phyloP scores from a whole-genome alignment of 108 stramenopile species.

The Nitzschia palea region DNA sequence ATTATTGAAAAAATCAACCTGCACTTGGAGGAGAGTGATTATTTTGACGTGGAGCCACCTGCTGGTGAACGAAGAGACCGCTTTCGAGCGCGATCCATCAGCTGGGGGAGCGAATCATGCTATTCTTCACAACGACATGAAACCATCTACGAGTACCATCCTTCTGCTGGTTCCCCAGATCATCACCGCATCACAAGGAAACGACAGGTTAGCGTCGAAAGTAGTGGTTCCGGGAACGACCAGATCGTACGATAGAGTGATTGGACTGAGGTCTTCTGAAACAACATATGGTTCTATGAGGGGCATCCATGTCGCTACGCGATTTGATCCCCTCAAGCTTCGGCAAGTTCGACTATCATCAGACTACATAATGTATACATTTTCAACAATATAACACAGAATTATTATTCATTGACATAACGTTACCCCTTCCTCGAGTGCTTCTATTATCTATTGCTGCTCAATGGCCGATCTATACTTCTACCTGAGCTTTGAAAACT shows the following conservation, averaged over 20 bases:
- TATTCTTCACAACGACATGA: neutral
- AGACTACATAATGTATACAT: too few relatives aligned
- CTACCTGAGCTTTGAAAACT: neutral
- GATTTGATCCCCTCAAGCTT: too few relatives aligned
- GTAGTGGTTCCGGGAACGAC: neutral
- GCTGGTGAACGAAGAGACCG: constrained; percentile 78
- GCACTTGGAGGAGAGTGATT: constrained; percentile 73
- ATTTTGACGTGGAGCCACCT: constrained; percentile 55
- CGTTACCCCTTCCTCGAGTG: too few relatives aligned
- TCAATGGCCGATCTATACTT: too few relatives aligned
- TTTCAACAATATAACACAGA: too few relatives aligned
- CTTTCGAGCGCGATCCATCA: constrained; percentile 68
- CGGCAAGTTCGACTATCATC: too few relatives aligned
- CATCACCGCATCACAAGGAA: neutral
- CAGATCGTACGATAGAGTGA: neutral
- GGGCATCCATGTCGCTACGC: too few relatives aligned
- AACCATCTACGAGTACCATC: constrained; percentile 35
- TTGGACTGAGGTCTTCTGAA: too few relatives aligned
- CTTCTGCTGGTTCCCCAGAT: neutral
- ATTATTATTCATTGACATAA: too few relatives aligned
- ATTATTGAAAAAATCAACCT: constrained; percentile 91
- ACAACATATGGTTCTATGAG: too few relatives aligned
- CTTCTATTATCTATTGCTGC: too few relatives aligned
- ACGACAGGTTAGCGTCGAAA: neutral
- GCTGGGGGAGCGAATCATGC: constrained; percentile 64